Evolutionary conservation across 139 green algal genomes (phyloP), one percentile per base, ranked within the genome.

Genomic region (Chloropicon primus): DNA sequence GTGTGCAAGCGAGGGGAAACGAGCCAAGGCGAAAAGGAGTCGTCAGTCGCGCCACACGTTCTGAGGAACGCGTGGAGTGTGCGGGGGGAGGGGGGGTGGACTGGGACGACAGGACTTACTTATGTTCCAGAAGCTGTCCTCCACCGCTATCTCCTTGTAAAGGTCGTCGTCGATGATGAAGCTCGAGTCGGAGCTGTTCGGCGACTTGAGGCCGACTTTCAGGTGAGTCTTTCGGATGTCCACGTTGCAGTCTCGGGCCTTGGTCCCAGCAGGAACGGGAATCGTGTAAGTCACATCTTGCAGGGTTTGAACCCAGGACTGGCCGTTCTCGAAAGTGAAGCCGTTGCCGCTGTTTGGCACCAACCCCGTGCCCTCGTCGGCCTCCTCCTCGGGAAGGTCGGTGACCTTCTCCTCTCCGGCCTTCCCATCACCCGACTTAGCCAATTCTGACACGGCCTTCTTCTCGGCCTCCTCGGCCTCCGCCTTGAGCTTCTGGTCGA

Each of bases 231-330:
- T 89, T 25, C 53, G 87, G 28, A 97, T 94, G 21, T 83, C 24
- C 25, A 92, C 86, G 25, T 87, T 77, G 28, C 86, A 90, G 25
- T 72, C 71, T 2, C 80, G 77, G 21, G 86, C 85, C 72, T 87
- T 88, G 21, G 90, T 97, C 53, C 92, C 92, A 0, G 78, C 22
- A 0, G 92, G 91, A 25, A 99, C 84, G 0, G 87, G 88, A 21
- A 98, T 85, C 0, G 5, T 81, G 17, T 98, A 78, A 1, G 80
- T 87, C 26, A 94, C 85, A 74, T 99, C 95, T 3, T 41, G 24
- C 72, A 99, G 91, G 0, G 93, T 96, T 84, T 99, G 95, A 0
- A 85, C 91, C 94, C 94, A 99, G 24, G 74, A 88, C 87, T 97
- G 97, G 17, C 41, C 41, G 24, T 83, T 78, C 0, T 86, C 87